A percentile compares a stretch with the other conserved stretches of the same genome.
phyloP scores from a whole-genome alignment of 192 early-diverging fungal genomes.

The Jimgerdemannia flammicorona region DNA sequence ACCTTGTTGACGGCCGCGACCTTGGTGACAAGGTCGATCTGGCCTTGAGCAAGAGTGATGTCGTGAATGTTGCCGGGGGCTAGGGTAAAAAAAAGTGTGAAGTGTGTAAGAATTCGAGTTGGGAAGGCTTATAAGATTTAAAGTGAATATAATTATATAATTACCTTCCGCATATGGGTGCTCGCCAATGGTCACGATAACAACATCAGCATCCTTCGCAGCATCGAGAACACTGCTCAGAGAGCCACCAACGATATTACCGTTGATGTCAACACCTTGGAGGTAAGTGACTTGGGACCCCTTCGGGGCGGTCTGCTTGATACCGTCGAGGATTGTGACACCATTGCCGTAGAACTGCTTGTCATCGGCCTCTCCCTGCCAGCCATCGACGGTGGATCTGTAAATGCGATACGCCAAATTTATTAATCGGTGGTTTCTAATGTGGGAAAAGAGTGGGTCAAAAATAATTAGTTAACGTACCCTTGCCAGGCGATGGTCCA shows the following conservation, averaged over 20 bases:
- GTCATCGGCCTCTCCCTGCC: conserved; percentile 45
- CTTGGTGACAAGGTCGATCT: conserved; percentile 25
- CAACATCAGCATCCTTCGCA: conserved; percentile 40
- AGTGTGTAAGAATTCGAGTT: not conserved
- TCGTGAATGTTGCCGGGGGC: conserved; percentile 47
- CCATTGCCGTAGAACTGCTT: conserved; percentile 35
- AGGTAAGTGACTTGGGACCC: conserved; percentile 17
- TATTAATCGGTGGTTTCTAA: not conserved
- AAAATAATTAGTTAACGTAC: conserved; percentile 6
- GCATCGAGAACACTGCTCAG: conserved; percentile 18
- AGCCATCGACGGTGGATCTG: conserved; percentile 15
- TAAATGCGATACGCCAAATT: not conserved
- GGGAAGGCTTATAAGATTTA: not conserved
- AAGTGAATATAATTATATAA: conserved; percentile 13
- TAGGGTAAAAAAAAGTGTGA: not conserved
- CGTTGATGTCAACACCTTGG: conserved; percentile 44
- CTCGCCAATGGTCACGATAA: conserved; percentile 54
- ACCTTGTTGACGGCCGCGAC: conserved; percentile 24
- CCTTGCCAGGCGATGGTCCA: conserved; percentile 66
- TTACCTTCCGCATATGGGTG: conserved; percentile 48
- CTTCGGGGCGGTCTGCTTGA: conserved; percentile 26
- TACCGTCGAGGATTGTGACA: conserved; percentile 26
- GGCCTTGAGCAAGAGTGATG: conserved; percentile 38
- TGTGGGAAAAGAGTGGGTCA: not conserved
- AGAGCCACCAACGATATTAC: conserved; percentile 11